Evolutionary conservation across 208 protist species (phyloP), one percentile per base, ranked within the genome.

Genomic region (Herpetomonas tarakana): DNA sequence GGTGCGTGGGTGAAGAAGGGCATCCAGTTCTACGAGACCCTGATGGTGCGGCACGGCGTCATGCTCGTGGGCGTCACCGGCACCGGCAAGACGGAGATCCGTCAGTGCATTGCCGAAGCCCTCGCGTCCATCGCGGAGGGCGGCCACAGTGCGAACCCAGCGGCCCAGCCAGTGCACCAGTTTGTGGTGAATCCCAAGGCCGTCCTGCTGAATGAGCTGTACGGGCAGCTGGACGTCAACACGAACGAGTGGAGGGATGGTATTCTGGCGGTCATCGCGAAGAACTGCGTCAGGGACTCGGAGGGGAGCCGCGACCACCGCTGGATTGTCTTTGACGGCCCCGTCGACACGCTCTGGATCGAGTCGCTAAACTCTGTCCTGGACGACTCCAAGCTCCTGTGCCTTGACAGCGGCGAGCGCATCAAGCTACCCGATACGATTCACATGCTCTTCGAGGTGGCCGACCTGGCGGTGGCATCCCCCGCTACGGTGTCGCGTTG

Each of bases 311-410:
- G 78, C 2, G 83, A 96, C 63, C 87, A 94, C 69, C 92, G 98
- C 53, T 99, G 96, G 96, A 96, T 99, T 52, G 88, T 99, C 47
- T 99, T 98, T 84, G 98, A 99, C 72, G 97, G 97, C 26, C 98
- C 98, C 39, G 98, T 99, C 1, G 98, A 99, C 78, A 98, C 98
- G 21, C 68, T 99, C 3, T 99, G 98, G 98, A 99, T 99, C 69
- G 98, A 99, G 82, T 99, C 97, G 38, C 92, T 99, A 69, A 99
- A 99, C 88, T 98, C 97, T 14, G 97, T 99, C 22, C 86, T 99
- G 24, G 98, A 99, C 76, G 98, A 99, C 81, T 98, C 97, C 64
- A 98, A 98, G 76, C 86, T 98, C 52, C 89, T 99, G 29, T 99
- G 98, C 71, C 82, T 99, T 41, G 94, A 98, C 61, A 99, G 98